Conservation (phyloP, 352 stramenopile species). For the Achlya hypogyna region DNA sequence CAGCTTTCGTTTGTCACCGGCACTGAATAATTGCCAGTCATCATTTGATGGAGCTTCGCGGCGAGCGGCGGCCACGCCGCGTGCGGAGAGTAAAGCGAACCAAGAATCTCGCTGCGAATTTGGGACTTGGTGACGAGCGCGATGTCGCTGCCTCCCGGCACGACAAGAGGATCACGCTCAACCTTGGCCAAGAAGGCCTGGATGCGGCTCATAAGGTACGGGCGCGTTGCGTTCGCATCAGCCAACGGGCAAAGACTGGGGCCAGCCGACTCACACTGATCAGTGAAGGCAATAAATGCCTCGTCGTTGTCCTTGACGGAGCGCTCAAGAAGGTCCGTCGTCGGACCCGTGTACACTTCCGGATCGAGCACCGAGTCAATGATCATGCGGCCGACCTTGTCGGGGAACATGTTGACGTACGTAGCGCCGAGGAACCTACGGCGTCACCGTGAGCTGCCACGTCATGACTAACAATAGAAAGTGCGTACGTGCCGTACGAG, state of each 20-base stretch:
- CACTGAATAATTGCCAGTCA: not conserved
- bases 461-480: not conserved
- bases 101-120: not conserved
- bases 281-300: not conserved
- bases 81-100: not conserved
- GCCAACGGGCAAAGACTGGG: not conserved
- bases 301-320: not conserved
- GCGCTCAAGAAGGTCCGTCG: not conserved
- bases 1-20: not conserved
- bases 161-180: not conserved
- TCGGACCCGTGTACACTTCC: not conserved
- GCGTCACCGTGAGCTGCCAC: not conserved
- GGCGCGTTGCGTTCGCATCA: not conserved
- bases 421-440: not conserved
- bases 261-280: conserved; percentile 1
- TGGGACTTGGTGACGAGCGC: not conserved
- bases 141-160: not conserved
- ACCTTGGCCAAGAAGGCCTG: conserved; percentile 1
- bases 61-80: conserved; percentile 1
- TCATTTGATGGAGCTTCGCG: not conserved
- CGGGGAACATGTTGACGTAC: conserved; percentile 19
- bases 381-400: conserved; percentile 6
- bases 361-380: conserved; percentile 13
- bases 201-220: not conserved
- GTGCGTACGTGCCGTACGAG: conserved; percentile 14